Evolutionary conservation across 1,284 basidiomycete genomes (phyloP), one percentile per base, ranked within the genome.

Genomic region (Papiliotrema flavescens): DNA sequence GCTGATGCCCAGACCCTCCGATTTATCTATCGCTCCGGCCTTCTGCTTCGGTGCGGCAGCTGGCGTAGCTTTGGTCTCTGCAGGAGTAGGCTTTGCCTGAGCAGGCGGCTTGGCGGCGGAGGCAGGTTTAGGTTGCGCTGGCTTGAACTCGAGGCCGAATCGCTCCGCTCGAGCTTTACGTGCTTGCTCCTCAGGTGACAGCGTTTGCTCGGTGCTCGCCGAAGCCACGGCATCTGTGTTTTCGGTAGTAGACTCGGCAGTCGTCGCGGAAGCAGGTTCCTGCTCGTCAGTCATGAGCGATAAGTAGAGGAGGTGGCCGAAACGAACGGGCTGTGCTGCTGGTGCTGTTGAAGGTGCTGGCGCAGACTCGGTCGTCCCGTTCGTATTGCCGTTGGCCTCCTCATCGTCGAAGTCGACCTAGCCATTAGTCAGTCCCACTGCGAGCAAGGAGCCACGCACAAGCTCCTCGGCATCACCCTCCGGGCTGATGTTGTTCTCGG

Each of bases 61-160:
- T 17, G 54, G 36, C 14, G 19, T 17, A 14, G 56, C n/a, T 14
- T 40, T 22, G 15, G 51, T 37, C 32, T 51, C 49, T 3, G 62
- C 39, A 34, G 60, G 51, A 28, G 64, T 17, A 13, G 57, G 19
- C n/a, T 56, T 46, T 15, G 54, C 17, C 36, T 63, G 59, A 9
- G 56, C 9, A 3, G 19, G 9, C 28, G 34, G 19, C 14, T 52
- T 36, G 3, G 48, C 8, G 37, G 55, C 61, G 9, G 57, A 8
- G 23, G 45, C 24, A 13, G 26, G 46, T 15, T 52, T 39, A 14
- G 52, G 24, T 19, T 64, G 42, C 40, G 65, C 61, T 19, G 66
- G 67, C 57, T 68, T 66, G 63, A 69, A 70, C 4, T 70, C 63
- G 42, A 71, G 55, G 8, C 76, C 75, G 55, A 78, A 78, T 52